Percentiles rank a stretch among this genome's conserved stretches.
Evolutionary conservation across 129 eudicot genomes (phyloP).

Genomic region (Tanacetum coccineum): DNA sequence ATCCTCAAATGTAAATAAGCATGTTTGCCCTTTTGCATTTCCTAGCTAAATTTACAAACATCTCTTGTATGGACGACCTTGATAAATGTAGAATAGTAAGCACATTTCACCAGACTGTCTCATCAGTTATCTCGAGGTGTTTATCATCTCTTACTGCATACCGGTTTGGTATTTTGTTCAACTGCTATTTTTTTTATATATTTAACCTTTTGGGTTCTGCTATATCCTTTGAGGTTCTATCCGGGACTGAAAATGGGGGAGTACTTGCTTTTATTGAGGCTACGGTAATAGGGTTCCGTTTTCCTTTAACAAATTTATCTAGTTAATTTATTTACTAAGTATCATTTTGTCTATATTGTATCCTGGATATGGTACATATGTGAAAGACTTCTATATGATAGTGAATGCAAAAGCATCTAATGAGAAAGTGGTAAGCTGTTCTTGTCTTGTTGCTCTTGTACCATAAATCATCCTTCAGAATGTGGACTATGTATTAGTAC

Average conservation of each 20-base stretch:
- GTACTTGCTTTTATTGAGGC: slow-evolving; percentile 52
- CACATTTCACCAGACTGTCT: slow-evolving; percentile 33
- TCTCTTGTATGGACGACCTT: too few relatives aligned
- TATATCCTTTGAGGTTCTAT: slow-evolving; percentile 66
- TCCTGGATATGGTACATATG: slow-evolving; percentile 71
- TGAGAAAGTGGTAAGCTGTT: slow-evolving; percentile 54
- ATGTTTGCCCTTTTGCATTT: too few relatives aligned
- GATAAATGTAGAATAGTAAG: too few relatives aligned
- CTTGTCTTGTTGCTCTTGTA: neutral
- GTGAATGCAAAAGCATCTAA: slow-evolving; percentile 34
- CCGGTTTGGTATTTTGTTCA: neutral
- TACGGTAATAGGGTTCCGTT: slow-evolving; percentile 37
- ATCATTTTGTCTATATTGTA: slow-evolving; percentile 31
- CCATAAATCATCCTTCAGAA: too few relatives aligned
- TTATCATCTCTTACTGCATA: neutral
- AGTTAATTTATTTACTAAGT: slow-evolving; percentile 12
- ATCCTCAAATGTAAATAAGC: too few relatives aligned
- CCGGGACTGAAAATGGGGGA: slow-evolving; percentile 73
- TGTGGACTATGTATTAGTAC: neutral
- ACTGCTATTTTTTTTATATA: slow-evolving; percentile 7
- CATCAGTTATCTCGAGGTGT: slow-evolving; percentile 68
- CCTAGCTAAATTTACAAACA: too few relatives aligned
- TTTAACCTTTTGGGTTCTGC: neutral
- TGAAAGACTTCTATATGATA: slow-evolving; percentile 62
- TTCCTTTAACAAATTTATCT: slow-evolving; percentile 8